Evolutionary conservation across 75 land plant genomes (phyloP).

Genomic region (Cryptomeria japonica): DNA sequence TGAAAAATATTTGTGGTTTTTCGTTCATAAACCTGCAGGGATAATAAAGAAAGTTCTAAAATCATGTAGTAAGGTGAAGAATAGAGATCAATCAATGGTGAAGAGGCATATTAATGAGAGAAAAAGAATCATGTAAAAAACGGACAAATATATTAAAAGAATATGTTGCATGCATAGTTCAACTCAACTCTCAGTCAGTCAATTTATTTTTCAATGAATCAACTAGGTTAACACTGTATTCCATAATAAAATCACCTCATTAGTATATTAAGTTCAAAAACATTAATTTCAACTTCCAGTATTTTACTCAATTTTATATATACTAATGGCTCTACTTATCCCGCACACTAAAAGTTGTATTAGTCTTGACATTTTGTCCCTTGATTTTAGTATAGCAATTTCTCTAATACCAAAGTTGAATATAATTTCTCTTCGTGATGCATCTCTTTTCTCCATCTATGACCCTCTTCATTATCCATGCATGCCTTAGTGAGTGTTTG

Average conservation of each 20-base stretch:
- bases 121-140: not conserved
- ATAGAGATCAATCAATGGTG: too few species aligned
- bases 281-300: not conserved
- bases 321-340: too few species aligned
- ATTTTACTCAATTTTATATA: not conserved
- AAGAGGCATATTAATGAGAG: too few species aligned
- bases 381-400: not conserved
- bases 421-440: not conserved
- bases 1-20: too few species aligned
- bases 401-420: not conserved
- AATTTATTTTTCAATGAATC: not conserved
- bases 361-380: not conserved
- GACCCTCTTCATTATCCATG: not conserved
- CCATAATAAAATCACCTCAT: not conserved
- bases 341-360: not conserved
- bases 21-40: too few species aligned
- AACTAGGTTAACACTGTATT: not conserved
- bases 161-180: not conserved
- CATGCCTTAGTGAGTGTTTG: not conserved
- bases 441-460: not conserved
- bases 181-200: not conserved
- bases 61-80: too few species aligned
- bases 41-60: too few species aligned
- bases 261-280: not conserved
- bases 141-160: not conserved